Base-by-base conservation (phyloP, 257 asterid species). In the Lavandula angustifolia region DNA sequence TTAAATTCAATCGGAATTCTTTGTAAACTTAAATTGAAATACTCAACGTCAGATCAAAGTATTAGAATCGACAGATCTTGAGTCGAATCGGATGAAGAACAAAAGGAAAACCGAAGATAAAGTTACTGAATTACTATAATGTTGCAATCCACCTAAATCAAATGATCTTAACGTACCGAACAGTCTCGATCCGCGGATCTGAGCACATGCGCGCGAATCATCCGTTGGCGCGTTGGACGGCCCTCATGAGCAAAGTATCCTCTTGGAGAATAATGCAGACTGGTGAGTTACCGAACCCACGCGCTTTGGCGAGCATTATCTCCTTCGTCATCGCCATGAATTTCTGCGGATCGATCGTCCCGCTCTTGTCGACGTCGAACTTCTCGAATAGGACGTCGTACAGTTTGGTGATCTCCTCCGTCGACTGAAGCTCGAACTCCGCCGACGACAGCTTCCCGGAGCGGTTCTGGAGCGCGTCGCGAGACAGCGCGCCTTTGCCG, bases 191-290 rank as follows among this genome's bases (percentile, higher is more conserved):
- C n/a, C n/a, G n/a, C n/a, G n/a, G 8, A 41, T 53, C 9, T 11
- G 11, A 41, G 31, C 16, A 16, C 33, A 48, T 2, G 34, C 35
- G 13, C 8, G 14, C 16, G 47, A 6, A 62, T 65, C 58, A 58
- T 22, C 47, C 48, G 2, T 65, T 78, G 2, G 82, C 72, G 51
- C 73, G 85, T 67, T 75, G 75, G 52, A 82, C 84, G 11, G 85
- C 96, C 50, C 84, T 73, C 94, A 84, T 79, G 17, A 84, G 84
- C 79, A 85, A 66, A 54, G 91, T 85, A 67, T 88, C 96, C 4
- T 44, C 83, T 74, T 84, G 95, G 48, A 82, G 83, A 79, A 87
- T 82, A 35, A 87, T 65, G 9, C 71, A 73, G 42, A 84, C 73
- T 0, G 95, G 95, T 0, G 81, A 87, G 49, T 79, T 69, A 0